phyloP scores from a whole-genome alignment of 345 rosid species.

The Populus alba region DNA sequence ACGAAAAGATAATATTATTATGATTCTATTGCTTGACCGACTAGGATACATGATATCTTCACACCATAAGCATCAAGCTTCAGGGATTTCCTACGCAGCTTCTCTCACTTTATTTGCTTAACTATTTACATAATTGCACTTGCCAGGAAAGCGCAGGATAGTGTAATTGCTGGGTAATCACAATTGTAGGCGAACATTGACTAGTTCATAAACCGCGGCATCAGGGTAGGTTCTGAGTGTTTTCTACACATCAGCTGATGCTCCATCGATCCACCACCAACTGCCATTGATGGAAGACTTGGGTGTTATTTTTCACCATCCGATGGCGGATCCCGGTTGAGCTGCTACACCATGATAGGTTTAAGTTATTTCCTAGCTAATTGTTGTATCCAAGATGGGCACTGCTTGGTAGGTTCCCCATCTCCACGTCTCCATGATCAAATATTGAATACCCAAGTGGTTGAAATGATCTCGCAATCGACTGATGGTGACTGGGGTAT shows the following conservation, averaged over 20 bases:
- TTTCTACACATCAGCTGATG: neutral
- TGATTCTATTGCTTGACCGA: too few species aligned
- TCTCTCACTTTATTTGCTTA: neutral
- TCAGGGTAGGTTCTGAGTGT: neutral
- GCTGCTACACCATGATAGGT: neutral
- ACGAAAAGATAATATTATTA: too few species aligned
- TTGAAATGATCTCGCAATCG: slow-evolving; percentile 26
- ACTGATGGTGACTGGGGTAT: neutral
- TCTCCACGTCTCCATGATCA: slow-evolving; percentile 16
- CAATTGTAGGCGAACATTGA: neutral
- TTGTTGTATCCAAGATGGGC: slow-evolving; percentile 6
- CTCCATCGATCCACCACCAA: neutral
- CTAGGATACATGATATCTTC: neutral
- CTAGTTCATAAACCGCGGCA: neutral
- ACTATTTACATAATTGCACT: neutral
- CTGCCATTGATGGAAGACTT: slow-evolving; percentile 27
- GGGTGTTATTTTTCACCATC: slow-evolving; percentile 39
- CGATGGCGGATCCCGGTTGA: slow-evolving; percentile 9
- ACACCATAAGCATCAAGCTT: neutral
- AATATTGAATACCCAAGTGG: slow-evolving; percentile 20
- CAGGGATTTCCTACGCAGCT: neutral
- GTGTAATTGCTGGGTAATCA: neutral
- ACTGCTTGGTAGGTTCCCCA: slow-evolving; percentile 21
- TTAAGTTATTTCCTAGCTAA: slow-evolving; percentile 24
- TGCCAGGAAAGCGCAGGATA: neutral